Evolutionary conservation across 441 rosid genomes (phyloP).

Genomic region (Corymbia calophylla): DNA sequence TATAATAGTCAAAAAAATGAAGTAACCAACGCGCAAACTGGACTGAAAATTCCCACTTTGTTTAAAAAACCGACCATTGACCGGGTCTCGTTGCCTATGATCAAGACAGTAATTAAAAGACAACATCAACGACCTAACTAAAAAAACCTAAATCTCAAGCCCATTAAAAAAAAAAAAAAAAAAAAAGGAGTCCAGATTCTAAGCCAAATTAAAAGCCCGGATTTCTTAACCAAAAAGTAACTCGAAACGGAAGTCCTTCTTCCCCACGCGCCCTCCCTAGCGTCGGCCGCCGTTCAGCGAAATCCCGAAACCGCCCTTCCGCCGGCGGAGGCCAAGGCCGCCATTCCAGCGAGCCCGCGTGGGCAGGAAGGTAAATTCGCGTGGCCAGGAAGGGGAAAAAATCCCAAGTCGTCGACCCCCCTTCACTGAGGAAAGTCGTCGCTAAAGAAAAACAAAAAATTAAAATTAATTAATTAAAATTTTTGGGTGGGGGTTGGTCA

Average conservation of each 20-base stretch:
- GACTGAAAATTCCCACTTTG: not conserved
- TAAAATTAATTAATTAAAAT: too few relatives aligned
- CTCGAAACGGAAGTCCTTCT: not conserved
- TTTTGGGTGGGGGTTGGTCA: not conserved
- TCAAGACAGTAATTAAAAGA: not conserved
- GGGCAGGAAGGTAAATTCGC: not conserved
- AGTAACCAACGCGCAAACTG: rapidly evolving
- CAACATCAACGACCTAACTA: not conserved
- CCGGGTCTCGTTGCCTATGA: not conserved
- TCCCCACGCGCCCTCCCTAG: not conserved
- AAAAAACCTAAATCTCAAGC: too few relatives aligned
- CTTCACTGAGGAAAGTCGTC: not conserved
- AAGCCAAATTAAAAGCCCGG: not conserved
- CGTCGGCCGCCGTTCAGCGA: not conserved
- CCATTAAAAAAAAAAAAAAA: not conserved
- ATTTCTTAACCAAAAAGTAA: not conserved
- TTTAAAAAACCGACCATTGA: not conserved
- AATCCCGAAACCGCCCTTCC: not conserved
- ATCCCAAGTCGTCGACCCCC: not conserved
- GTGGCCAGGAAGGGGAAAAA: too few relatives aligned
- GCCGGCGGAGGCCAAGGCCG: not conserved
- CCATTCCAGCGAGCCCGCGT: not conserved
- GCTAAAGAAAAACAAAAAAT: not conserved
- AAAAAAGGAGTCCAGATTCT: not conserved
- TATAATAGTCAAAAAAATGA: not conserved